phyloP scores from a whole-genome alignment of 352 stramenopile genomes.

The Blastocystis sp. region DNA sequence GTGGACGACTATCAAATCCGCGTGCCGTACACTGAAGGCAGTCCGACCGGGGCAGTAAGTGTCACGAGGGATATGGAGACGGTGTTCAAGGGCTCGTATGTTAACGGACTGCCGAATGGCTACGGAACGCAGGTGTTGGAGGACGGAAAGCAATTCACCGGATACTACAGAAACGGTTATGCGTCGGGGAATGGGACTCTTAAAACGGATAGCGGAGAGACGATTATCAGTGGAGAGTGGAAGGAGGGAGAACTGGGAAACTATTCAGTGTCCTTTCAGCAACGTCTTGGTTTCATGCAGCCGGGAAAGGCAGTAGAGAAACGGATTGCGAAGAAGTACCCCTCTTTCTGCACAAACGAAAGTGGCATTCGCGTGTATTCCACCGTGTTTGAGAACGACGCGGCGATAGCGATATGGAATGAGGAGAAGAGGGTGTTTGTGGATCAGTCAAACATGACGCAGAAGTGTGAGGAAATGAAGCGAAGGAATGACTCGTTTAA shows the following conservation, averaged over 20 bases:
- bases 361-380: no score
- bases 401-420: background rate
- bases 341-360: no score
- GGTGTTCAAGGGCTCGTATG: background rate
- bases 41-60: background rate
- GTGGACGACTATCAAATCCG: no score
- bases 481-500: no score
- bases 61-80: background rate
- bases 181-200: background rate
- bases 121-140: background rate
- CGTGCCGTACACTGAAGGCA: background rate
- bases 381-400: no score
- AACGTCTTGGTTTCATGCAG: no score
- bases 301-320: no score
- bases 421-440: background rate
- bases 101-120: background rate
- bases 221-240: background rate
- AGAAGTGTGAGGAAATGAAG: no score
- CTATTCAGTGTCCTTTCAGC: no score
- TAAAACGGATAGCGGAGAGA: background rate
- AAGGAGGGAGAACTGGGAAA: background rate
- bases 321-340: no score
- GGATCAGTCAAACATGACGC: no score
- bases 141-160: background rate
- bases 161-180: background rate